Evolutionary conservation across 2,329 filamentous ascomycete genomes (phyloP), one percentile per base, ranked within the genome.

Genomic region (Fusarium sp.): DNA sequence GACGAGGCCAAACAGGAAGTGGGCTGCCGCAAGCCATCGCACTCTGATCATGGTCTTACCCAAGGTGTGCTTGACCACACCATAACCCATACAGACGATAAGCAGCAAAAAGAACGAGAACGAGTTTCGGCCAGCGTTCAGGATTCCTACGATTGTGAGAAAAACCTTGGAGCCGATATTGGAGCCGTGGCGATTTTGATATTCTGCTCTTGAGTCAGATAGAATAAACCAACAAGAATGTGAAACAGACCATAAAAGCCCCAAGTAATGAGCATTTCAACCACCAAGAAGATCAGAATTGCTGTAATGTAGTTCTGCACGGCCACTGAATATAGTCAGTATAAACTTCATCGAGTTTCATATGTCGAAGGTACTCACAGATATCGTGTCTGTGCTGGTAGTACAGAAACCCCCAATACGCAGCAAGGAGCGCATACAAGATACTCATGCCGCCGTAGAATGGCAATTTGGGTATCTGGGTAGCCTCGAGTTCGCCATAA

Each of bases 231-330:
- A 42, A 16, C 16, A 47, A 18, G 6, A 16, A 27, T 12, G 37
- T 14, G 41, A n/a, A 25, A 75, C 85, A 65, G 83, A 92, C 91
- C 90, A 80, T 98, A 99, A 83, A 97, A 99, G 45, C 94, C 94
- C 96, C 96, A 99, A 3, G 96, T 99, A 88, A 98, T 94, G 77
- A 98, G 85, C 90, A 98, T 97, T 80, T 99, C 96, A 18, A 98
- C 82, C 18, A 98, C 93, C 45, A 99, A 84, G 82, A 99, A 99
- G 55, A 96, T 89, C 52, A 99, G 85, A 65, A 98, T 99, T 12
- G 96, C 95, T 0, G 96, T 99, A 75, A 99, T 98, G 80, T 99
- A 99, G 79, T 99, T 99, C 81, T 99, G 96, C 4, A 99, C 96
- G 18, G 97, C 92, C 77, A 99, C 90, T 93, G 66, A 3, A 27